Conservation (phyloP, 495 filamentous ascomycete genomes). For the Platismatia glauca region DNA sequence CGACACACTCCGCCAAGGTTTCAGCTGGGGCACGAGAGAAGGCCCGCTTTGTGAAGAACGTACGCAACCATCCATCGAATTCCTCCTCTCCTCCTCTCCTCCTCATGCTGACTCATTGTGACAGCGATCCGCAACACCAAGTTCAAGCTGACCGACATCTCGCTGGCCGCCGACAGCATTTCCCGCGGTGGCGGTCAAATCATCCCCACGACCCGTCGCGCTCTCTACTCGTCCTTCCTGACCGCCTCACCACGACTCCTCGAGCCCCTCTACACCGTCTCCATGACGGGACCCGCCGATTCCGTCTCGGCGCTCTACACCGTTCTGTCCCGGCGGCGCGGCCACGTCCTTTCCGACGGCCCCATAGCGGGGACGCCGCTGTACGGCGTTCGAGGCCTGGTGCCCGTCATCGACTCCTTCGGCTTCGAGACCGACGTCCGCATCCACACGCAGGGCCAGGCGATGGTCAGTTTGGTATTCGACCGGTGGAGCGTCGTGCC, state of each 20-base stretch:
- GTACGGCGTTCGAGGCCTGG: slow-evolving; percentile 78
- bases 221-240: slow-evolving; percentile 88
- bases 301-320: slow-evolving; percentile 84
- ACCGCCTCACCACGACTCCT: slow-evolving; percentile 95
- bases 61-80: slow-evolving; percentile 48
- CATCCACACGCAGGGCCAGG: slow-evolving; percentile 91
- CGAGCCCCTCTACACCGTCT: slow-evolving; percentile 88
- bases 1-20: slow-evolving; percentile 88
- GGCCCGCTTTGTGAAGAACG: slow-evolving; percentile 97
- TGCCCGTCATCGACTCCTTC: slow-evolving; percentile 94
- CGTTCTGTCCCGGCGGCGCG: slow-evolving; percentile 75
- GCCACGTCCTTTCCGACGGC: slow-evolving; percentile 86
- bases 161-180: slow-evolving; percentile 79
- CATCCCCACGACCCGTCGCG: slow-evolving; percentile 85
- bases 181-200: slow-evolving; percentile 94
- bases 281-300: slow-evolving; percentile 88
- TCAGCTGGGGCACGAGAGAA: slow-evolving; percentile 91
- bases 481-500: slow-evolving; percentile 93
- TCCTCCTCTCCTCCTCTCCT: slow-evolving; percentile 11
- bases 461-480: slow-evolving; percentile 84
- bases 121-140: slow-evolving; percentile 91
- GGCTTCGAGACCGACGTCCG: slow-evolving; percentile 95
- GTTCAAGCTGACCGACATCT: slow-evolving; percentile 86
- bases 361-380: slow-evolving; percentile 94
- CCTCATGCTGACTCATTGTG: not conserved